phyloP scores from a whole-genome alignment of 768 basidiomycete species.

The Erythrobasidium yunnanense region DNA sequence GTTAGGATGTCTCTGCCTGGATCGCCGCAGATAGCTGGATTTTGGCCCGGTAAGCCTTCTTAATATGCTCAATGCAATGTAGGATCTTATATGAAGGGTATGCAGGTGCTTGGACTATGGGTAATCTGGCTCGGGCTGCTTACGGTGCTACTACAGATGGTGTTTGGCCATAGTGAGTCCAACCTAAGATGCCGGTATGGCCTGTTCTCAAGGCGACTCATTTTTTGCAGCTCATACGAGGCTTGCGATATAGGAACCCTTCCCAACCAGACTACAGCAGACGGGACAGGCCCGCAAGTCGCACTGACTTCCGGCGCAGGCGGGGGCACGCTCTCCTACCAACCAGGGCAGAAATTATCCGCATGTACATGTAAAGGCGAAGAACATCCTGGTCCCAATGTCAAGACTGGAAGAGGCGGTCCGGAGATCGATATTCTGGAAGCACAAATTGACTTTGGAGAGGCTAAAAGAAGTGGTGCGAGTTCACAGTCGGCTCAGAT shows the following conservation, averaged over 20 bases:
- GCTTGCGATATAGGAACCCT: slow-evolving; percentile 77
- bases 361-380: slow-evolving; percentile 73
- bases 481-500: slow-evolving; percentile 71
- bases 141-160: slow-evolving; percentile 62
- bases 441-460: slow-evolving; percentile 47
- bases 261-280: slow-evolving; percentile 60
- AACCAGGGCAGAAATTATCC: slow-evolving; percentile 77
- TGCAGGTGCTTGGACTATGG: slow-evolving; percentile 49
- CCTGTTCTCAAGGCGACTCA: slow-evolving; percentile 24
- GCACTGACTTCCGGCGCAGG: no score
- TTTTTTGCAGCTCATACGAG: slow-evolving; percentile 59
- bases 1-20: slow-evolving; percentile 31
- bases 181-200: neutral
- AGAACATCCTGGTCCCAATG: slow-evolving; percentile 78
- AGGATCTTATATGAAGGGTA: slow-evolving; percentile 41
- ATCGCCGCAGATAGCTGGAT: neutral
- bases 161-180: slow-evolving; percentile 42
- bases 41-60: neutral
- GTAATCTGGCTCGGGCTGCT: slow-evolving; percentile 37
- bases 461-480: slow-evolving; percentile 44
- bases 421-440: slow-evolving; percentile 64
- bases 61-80: neutral
- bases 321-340: slow-evolving; percentile 57
- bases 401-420: slow-evolving; percentile 57
- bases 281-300: slow-evolving; percentile 51